Conservation (phyloP, 805 yeast genomes). For the Tanozyma kutaoensis region DNA sequence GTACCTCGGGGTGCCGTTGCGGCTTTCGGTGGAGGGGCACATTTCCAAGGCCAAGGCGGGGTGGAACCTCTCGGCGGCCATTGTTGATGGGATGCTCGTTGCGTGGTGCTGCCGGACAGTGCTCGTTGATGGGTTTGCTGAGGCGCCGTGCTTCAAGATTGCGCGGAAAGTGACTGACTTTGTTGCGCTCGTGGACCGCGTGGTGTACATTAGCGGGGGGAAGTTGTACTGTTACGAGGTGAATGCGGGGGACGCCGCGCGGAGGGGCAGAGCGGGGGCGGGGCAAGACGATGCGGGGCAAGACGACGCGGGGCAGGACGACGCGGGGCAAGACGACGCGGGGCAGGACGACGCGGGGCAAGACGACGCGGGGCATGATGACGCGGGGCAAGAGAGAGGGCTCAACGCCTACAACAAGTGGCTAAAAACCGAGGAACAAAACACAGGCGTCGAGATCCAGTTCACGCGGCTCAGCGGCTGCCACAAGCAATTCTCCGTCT, state of each 20-base stretch:
- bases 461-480: constrained; percentile 51
- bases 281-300: too few species aligned
- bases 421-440: too few species aligned
- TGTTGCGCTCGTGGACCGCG: constrained; percentile 35
- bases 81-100: constrained; percentile 39
- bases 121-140: constrained; percentile 8
- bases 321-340: too few species aligned
- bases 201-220: constrained; percentile 39
- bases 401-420: too few species aligned
- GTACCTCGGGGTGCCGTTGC: too few species aligned
- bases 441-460: too few species aligned
- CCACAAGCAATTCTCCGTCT: constrained; percentile 38
- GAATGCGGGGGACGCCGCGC: too few species aligned
- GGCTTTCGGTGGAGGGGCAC: too few species aligned
- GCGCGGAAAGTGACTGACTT: constrained; percentile 37
- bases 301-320: too few species aligned
- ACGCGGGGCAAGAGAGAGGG: constrained; percentile 7
- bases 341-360: not conserved
- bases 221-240: constrained; percentile 21
- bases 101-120: constrained; percentile 35
- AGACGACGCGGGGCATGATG: constrained; percentile 2
- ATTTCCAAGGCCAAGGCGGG: constrained; percentile 48
- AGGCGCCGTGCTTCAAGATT: constrained; percentile 23
- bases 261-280: too few species aligned
- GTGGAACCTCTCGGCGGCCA: constrained; percentile 46